Base-by-base conservation (phyloP, 2,329 filamentous ascomycete species). In the Sclerotinia sclerotiorum region DNA sequence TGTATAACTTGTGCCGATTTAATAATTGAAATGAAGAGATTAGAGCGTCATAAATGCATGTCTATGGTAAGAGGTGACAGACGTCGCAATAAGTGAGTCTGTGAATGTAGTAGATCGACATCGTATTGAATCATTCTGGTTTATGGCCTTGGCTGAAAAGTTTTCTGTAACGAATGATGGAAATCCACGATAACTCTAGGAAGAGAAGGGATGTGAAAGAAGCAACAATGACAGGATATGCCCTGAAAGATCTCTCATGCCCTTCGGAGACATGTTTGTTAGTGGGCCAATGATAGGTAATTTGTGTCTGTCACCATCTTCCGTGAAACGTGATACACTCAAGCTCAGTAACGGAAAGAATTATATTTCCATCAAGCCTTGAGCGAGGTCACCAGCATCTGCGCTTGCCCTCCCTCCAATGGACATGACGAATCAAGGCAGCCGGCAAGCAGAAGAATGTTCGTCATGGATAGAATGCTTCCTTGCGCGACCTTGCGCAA, bases 121-220 rank as follows among this genome's bases (percentile, higher is more conserved):
- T 49, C 32, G 54, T 49, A 66, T 39, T 60, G 52, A 51, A 60
- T 60, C 52, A 60, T 48, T 66, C 46, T 60, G 54, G 27, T 66
- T 48, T 32, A 66, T 60, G 52, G 49, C 64, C 64, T 66, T 66
- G 64, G 54, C 64, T 48, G 44, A 42, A 54, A 51, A 39, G 29
- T 49, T 49, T 49, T 49, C 44, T 51, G 17, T n/a, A 66, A 60
- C 64, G 32, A 60, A 60, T 66, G 64, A 66, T 51, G n/a, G 52
- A 51, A 66, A 60, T 60, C 54, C 64, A 66, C 64, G 64, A 66
- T 49, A 60, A 49, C 64, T 35, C 49, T 17, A 49, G 15, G 39
- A 56, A 60, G 42, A 66, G 32, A 61, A 48, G 54, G 44, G 44
- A 49, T n/a, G 42, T 32, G 4, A 32, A 35, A 66, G 64, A 66